phyloP scores from a whole-genome alignment of 495 filamentous ascomycete genomes.

The Viridothelium virens region DNA sequence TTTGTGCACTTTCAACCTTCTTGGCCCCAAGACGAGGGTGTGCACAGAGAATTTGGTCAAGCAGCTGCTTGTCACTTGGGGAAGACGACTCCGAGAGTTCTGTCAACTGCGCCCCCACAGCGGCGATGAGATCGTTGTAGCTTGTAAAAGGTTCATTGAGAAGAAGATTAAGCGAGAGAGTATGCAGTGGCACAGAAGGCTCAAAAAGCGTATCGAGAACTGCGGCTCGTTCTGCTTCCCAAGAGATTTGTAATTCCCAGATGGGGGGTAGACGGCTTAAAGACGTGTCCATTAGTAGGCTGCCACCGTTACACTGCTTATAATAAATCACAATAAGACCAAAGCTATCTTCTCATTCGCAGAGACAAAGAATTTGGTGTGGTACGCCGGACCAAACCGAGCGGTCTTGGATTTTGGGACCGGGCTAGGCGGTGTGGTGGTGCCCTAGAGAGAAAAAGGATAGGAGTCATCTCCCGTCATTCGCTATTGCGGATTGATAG shows the following conservation, averaged over 20 bases:
- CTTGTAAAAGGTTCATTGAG: constrained; percentile 54
- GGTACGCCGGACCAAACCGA: not conserved
- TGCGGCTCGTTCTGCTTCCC: constrained; percentile 48
- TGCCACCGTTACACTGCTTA: not conserved
- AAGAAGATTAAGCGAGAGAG: constrained; percentile 59
- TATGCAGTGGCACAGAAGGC: constrained; percentile 65
- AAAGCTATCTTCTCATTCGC: not conserved
- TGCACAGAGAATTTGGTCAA: constrained; percentile 68
- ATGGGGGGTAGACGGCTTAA: constrained; percentile 43
- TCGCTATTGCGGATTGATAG: no score
- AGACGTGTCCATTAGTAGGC: not conserved
- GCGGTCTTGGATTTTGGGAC: no score
- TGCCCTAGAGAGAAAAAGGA: not conserved
- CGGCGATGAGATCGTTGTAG: constrained; percentile 53
- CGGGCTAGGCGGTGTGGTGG: no score
- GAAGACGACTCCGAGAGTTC: constrained; percentile 46
- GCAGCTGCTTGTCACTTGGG: constrained; percentile 47
- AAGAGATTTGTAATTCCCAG: constrained; percentile 44
- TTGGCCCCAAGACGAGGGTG: constrained; percentile 82
- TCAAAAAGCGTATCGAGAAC: constrained; percentile 85
- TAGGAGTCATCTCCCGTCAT: no score
- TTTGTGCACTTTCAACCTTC: constrained; percentile 69
- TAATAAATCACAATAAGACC: not conserved
- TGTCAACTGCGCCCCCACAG: constrained; percentile 49
- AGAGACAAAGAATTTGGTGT: not conserved